Percentiles rank a stretch among this genome's conserved stretches.
Conservation (phyloP, 78 protist species). For the Emiliania huxleyi region DNA sequence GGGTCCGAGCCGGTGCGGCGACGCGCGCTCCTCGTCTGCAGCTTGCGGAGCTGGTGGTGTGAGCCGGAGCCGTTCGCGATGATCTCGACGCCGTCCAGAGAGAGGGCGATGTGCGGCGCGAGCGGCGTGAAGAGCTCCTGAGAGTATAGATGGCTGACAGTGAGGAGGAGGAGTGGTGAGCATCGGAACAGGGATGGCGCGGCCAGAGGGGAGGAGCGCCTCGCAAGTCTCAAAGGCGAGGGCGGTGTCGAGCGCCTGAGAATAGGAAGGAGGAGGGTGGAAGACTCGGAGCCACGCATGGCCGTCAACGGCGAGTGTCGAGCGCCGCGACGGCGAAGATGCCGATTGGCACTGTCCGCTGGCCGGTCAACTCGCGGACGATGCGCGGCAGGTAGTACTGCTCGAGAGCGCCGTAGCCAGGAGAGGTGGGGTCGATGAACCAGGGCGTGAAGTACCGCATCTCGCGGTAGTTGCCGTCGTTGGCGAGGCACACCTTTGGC, state of each 20-base stretch:
- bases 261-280: no score
- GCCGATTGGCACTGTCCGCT: conserved; percentile 63
- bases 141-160: no score
- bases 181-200: no score
- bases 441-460: conserved; percentile 79
- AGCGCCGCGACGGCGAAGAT: conserved; percentile 47
- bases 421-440: not conserved
- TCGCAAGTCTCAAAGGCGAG: not conserved
- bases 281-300: no score
- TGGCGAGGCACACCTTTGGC: conserved; percentile 80
- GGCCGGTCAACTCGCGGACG: conserved; percentile 35
- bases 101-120: conserved; percentile 53
- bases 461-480: conserved; percentile 89
- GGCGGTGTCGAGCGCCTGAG: not conserved
- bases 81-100: conserved; percentile 75
- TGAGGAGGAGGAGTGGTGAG: no score
- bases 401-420: not conserved
- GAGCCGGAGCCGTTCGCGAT: conserved; percentile 82
- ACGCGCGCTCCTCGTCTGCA: no score
- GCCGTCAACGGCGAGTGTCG: no score
- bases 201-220: no score
- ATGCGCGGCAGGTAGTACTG: conserved; percentile 53
- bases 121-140: conserved; percentile 83
- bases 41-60: conserved; percentile 83
- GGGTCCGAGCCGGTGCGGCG: no score